A percentile compares a stretch with the other conserved stretches of the same genome.
phyloP scores from a whole-genome alignment of 495 filamentous ascomycete species.

The Articulospora tetracladia region DNA sequence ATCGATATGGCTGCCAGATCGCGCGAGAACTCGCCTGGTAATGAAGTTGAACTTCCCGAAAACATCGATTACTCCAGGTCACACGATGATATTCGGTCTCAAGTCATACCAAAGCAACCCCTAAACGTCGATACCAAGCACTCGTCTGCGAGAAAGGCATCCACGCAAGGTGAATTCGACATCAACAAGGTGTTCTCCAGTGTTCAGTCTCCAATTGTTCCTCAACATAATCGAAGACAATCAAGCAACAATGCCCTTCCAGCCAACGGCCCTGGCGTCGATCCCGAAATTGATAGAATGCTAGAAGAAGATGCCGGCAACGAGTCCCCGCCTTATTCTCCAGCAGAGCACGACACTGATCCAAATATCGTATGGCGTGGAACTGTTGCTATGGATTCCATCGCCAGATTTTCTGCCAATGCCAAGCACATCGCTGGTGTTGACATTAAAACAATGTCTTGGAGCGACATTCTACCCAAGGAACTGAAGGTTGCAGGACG shows the following conservation, averaged over 20 bases:
- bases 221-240: conserved; percentile 38
- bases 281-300: conserved; percentile 87
- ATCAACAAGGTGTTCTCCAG: conserved; percentile 68
- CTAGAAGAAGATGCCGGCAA: conserved; percentile 80
- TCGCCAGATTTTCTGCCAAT: conserved; percentile 68
- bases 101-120: conserved; percentile 30
- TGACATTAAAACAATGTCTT: conserved; percentile 59
- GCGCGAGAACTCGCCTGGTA: conserved; percentile 25
- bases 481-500: conserved; percentile 75
- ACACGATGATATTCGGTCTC: conserved; percentile 29
- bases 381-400: conserved; percentile 67
- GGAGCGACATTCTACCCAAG: conserved; percentile 66
- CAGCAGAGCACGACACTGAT: conserved; percentile 66
- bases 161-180: conserved; percentile 54
- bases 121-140: conserved; percentile 48
- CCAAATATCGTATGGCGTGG: conserved; percentile 73
- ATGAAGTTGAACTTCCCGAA: conserved; percentile 23
- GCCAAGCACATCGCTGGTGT: conserved; percentile 83
- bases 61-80: conserved; percentile 24
- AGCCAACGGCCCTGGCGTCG: conserved; percentile 50
- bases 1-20: conserved; percentile 26
- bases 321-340: conserved; percentile 84
- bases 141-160: conserved; percentile 20
- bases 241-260: conserved; percentile 36
- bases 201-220: conserved; percentile 53